phyloP scores from a whole-genome alignment of 1,284 basidiomycete genomes.

The Boletus putidus region DNA sequence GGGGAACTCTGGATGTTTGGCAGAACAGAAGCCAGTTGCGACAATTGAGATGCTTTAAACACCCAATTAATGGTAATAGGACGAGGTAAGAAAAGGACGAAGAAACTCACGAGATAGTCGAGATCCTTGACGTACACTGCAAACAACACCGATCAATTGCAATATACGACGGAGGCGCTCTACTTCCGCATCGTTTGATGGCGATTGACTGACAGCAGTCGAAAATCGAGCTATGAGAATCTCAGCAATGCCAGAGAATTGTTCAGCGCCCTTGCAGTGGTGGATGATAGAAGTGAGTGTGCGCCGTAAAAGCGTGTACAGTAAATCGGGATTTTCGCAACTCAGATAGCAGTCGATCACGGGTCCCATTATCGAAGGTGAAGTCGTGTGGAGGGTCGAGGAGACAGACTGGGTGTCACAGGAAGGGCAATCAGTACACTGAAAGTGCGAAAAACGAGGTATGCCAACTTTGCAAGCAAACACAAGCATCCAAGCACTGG shows the following conservation, averaged over 20 bases:
- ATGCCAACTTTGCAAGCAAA: slow-evolving; percentile 68
- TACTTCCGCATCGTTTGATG: slow-evolving; percentile 19
- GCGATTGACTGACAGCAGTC: slow-evolving; percentile 15
- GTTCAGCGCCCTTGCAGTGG: slow-evolving; percentile 68
- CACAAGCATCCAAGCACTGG: slow-evolving; percentile 66
- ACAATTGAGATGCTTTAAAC: slow-evolving; percentile 49
- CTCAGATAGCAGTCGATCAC: slow-evolving; percentile 57
- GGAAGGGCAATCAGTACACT: slow-evolving; percentile 4
- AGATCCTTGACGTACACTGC: slow-evolving; percentile 65
- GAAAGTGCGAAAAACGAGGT: not conserved
- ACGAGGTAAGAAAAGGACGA: not conserved
- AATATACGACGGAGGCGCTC: slow-evolving; percentile 44
- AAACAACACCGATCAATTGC: slow-evolving; percentile 52
- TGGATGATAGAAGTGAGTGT: slow-evolving; percentile 78
- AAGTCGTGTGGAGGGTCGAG: slow-evolving; percentile 76
- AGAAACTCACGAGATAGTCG: slow-evolving; percentile 54
- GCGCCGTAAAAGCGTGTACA: slow-evolving; percentile 62
- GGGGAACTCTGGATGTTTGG: slow-evolving; percentile 42
- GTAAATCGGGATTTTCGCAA: slow-evolving; percentile 43
- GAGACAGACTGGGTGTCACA: slow-evolving; percentile 59
- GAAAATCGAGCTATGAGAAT: slow-evolving; percentile 45
- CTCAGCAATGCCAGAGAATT: slow-evolving; percentile 63
- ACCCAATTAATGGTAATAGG: not conserved
- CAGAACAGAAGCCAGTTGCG: slow-evolving; percentile 47
- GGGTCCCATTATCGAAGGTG: slow-evolving; percentile 59